Base-by-base conservation (phyloP, 1,284 basidiomycete species). In the Ustilago hordei region DNA sequence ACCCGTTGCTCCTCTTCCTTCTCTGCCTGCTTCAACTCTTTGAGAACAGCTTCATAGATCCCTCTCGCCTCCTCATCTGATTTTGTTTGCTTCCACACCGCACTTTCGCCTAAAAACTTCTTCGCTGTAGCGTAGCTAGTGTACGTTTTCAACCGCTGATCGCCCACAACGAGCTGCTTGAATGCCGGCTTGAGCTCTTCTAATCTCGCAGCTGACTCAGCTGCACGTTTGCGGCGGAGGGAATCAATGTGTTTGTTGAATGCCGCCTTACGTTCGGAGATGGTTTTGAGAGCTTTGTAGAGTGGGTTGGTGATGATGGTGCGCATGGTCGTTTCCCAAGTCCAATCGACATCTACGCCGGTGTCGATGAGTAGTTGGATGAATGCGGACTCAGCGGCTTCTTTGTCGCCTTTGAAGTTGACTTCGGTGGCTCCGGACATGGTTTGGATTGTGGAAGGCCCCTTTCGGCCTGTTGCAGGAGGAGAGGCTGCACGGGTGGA, bases 311-410 rank as follows among this genome's bases (percentile, higher is more conserved):
- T 98, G 87, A 99, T 95, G 86, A 97, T 95, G 80, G 93, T 92
- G 82, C 96, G 91, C 93, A 99, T 97, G 55, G 95, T 95, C 87
- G 94, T 91, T 86, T 99, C 97, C 97, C 97, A 99, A 23, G 94
- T 95, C 93, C 94, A 98, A 77, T 90, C 91, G 55, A 93, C 91
- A 87, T 95, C 93, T 55, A 99, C 92, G 28, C 93, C 93, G 58
- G 93, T 93, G 85, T 93, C 93, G 81, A 91, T 90, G 75, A 99
- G 88, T 60, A 99, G 89, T 87, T 93, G 92, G 78, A 92, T 91
- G 87, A 99, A 99, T 3, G 95, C 96, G 79, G 93, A 92, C 87
- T 98, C 95, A 31, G 95, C 95, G 80, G 96, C 94, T 81, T 94
- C 93, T 8, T 91, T 87, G 11, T 92, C 95, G 45, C 70, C 70